Conservation (phyloP, 2,329 filamentous ascomycete species). For the Ramularia endophylla region DNA sequence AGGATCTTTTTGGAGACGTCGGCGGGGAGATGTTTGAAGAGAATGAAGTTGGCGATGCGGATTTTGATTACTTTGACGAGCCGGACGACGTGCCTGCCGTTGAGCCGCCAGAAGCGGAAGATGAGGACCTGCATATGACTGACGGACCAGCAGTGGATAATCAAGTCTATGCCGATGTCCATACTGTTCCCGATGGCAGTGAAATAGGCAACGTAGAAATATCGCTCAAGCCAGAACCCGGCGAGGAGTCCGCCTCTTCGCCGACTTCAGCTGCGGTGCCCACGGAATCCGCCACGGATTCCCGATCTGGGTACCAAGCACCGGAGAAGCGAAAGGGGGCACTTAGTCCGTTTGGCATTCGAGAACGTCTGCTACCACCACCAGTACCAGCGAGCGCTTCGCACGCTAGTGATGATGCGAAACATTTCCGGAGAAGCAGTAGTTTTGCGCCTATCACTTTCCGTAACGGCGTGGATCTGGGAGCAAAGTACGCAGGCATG, state of each 20-base stretch:
- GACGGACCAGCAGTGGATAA: background rate
- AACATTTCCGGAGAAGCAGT: slow-evolving; percentile 31
- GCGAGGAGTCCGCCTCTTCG: too few species aligned
- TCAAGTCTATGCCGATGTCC: too few species aligned
- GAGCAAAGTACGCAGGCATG: slow-evolving; percentile 44
- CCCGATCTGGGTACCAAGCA: background rate
- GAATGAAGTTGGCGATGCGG: slow-evolving; percentile 56
- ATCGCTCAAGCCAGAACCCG: too few species aligned
- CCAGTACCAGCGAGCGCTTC: slow-evolving; percentile 27
- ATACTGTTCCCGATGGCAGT: too few species aligned
- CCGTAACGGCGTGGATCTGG: slow-evolving; percentile 41
- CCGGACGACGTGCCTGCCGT: slow-evolving; percentile 32
- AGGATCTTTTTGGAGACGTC: slow-evolving; percentile 64
- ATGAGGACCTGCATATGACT: background rate
- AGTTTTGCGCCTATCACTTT: slow-evolving; percentile 50
- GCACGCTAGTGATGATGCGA: background rate
- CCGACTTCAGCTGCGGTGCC: too few species aligned
- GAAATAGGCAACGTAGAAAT: too few species aligned
- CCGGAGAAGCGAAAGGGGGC: slow-evolving; percentile 18
- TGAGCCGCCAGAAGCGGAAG: background rate
- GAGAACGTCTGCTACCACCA: slow-evolving; percentile 44
- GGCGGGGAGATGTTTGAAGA: slow-evolving; percentile 19
- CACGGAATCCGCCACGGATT: too few species aligned
- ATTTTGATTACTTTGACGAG: slow-evolving; percentile 79
- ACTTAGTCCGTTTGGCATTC: slow-evolving; percentile 37